A percentile compares a stretch with the other conserved stretches of the same genome.
Conservation (phyloP, 1,284 basidiomycete species). For the Cutaneotrichosporon daszewskae region DNA sequence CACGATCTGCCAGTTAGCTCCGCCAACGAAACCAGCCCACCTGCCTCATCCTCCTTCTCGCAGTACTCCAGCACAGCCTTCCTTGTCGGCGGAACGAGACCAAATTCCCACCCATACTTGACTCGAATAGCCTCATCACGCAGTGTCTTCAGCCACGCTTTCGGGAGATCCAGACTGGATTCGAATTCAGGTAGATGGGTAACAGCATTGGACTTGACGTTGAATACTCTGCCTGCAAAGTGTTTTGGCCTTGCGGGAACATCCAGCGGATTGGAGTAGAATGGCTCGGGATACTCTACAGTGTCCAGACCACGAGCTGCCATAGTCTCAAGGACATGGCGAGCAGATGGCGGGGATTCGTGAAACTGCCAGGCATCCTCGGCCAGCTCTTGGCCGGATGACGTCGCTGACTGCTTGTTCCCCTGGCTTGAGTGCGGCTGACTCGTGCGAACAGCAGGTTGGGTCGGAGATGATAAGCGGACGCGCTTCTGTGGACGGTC, state of each 20-base stretch:
- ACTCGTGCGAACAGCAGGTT: background rate
- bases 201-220: conserved; percentile 54
- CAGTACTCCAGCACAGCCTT: conserved; percentile 50
- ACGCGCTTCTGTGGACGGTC: conserved; percentile 11
- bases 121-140: conserved; percentile 3
- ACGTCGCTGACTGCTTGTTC: background rate
- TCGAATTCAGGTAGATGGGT: conserved; percentile 41
- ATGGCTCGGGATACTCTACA: conserved; percentile 68
- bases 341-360: conserved; percentile 52
- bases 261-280: conserved; percentile 69
- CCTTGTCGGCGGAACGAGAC: conserved; percentile 58
- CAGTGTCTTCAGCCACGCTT: conserved; percentile 30
- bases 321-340: conserved; percentile 55
- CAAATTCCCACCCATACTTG: conserved; percentile 69
- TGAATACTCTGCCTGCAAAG: conserved; percentile 73
- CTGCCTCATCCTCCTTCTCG: conserved; percentile 46
- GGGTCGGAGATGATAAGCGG: conserved; percentile 8
- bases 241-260: conserved; percentile 64
- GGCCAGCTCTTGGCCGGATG: conserved; percentile 3
- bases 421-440: no score
- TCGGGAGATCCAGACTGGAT: conserved; percentile 4
- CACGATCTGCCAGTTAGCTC: no score
- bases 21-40: no score
- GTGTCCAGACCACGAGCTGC: conserved; percentile 55
- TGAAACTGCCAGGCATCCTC: conserved; percentile 53